These are phyloP conservation scores for Elsinoe fawcettii DNA, from an alignment of 2,329 filamentous ascomycete genomes.

Conservation along the genomic window DNA sequence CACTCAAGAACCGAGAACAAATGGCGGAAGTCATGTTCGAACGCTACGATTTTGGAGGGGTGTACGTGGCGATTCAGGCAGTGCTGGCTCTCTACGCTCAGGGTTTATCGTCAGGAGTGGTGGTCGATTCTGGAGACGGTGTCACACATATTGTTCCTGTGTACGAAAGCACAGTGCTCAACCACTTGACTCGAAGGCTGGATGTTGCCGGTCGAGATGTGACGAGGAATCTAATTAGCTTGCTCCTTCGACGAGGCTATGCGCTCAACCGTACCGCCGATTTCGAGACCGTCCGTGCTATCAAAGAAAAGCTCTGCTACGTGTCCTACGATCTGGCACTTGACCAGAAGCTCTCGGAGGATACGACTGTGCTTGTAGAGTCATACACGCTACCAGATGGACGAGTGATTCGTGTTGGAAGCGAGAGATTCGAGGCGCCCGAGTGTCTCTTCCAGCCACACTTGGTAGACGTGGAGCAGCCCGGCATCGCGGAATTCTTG, in stretches of 20 bases:
- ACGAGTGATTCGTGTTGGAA: constrained; percentile 89
- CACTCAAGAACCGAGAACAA: constrained; percentile 88
- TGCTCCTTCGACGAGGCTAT: constrained; percentile 88
- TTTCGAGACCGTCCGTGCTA: constrained; percentile 97
- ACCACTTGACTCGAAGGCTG: constrained; percentile 87
- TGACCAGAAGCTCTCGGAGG: constrained; percentile 91
- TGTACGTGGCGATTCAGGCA: constrained; percentile 96
- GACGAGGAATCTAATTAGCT: constrained; percentile 93
- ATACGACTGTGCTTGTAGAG: constrained; percentile 94
- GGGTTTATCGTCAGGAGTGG: constrained; percentile 77
- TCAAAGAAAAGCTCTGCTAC: constrained; percentile 99
- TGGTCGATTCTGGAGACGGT: constrained; percentile 95
- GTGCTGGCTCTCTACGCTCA: constrained; percentile 94
- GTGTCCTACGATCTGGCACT: constrained; percentile 96
- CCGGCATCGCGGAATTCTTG: constrained; percentile 90
- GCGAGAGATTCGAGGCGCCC: constrained; percentile 94
- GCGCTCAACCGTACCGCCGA: constrained; percentile 96
- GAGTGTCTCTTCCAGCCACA: constrained; percentile 99
- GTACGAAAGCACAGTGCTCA: constrained; percentile 95
- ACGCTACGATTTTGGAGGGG: constrained; percentile 87
- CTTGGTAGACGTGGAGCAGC: constrained; percentile 93
- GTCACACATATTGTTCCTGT: constrained; percentile 98
- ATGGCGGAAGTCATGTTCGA: constrained; percentile 99
- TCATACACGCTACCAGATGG: constrained; percentile 96
- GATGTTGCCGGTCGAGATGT: constrained; percentile 96